Percentiles rank a stretch among this genome's conserved stretches.
phyloP scores from a whole-genome alignment of 129 eudicot species.

The Artemisia argyi region DNA sequence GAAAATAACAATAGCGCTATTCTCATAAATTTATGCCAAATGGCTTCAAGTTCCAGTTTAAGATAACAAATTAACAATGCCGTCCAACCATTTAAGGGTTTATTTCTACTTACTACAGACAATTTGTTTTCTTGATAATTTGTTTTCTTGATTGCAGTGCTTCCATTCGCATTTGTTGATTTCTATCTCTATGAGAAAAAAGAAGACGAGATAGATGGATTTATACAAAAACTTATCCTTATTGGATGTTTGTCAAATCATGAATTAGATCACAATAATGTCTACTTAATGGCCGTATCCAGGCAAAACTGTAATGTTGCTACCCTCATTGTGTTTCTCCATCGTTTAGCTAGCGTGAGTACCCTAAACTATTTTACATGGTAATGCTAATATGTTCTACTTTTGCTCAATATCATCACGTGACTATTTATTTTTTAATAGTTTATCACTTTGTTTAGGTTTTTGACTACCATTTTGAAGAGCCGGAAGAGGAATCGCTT shows the following conservation, averaged over 20 bases:
- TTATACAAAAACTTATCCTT: constrained; percentile 33
- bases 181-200: constrained; percentile 63
- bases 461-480: constrained; percentile 74
- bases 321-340: constrained; percentile 76
- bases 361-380: neutral
- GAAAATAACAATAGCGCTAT: neutral
- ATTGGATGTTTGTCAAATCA: constrained; percentile 30
- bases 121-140: too few relatives aligned
- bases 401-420: neutral
- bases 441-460: constrained; percentile 41
- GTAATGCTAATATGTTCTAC: too few relatives aligned
- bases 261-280: constrained; percentile 55
- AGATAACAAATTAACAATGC: neutral
- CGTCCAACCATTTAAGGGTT: neutral
- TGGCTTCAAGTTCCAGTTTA: neutral
- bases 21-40: neutral
- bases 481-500: constrained; percentile 84
- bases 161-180: constrained; percentile 48
- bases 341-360: constrained; percentile 64
- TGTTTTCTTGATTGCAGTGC: constrained; percentile 51
- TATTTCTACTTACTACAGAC: neutral
- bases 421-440: neutral
- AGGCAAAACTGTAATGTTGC: constrained; percentile 87
- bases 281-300: constrained; percentile 76
- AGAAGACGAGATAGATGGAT: constrained; percentile 57